Evolutionary conservation across 164 flowering plant genomes (phyloP), one percentile per base, ranked within the genome.

Genomic region (Piper betle): DNA sequence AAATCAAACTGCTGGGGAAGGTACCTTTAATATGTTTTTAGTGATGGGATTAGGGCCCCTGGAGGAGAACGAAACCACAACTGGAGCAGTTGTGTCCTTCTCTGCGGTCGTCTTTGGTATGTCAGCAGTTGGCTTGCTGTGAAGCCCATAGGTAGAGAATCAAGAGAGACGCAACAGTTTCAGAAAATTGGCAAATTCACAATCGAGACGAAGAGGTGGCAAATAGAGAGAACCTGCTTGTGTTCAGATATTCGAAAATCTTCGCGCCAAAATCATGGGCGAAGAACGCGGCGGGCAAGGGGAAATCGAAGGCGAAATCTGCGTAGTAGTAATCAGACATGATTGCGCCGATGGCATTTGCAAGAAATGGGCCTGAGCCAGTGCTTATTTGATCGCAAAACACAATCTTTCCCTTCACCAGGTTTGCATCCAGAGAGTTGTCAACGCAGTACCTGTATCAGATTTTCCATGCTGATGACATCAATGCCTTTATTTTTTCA

Each of bases 1-100:
- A 3, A 13, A 39, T 10, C 13, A 5, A 5, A 39, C 6, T 16
- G 48, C 43, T 43, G 52, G 2, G 10, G 5, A 9, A 61, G 55
- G 37, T 50, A 84, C 96, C 86, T 88, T 88, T 65, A 88, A 86
- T 59, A 88, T 84, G 67, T 73, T 72, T 41, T 3, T 65, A 37
- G 50, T 73, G 42, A 82, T 40, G 0, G 3, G 1, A 55, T 81
- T 86, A 19, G 91, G 93, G 2, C 96, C 93, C 72, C 93, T 77
- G 3, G 93, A 78, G 4, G 96, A 86, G 77, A 86, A 88, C 38
- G 91, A 80, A 59, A 84, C 83, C 18, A 86, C 67, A 38, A 86
- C 86, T 9, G 88, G 84, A 20, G 43, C 56, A 11, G n/a, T 61
- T 6, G 53, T 3, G 52, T 65, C 68, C 43, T 7, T 48, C 15